phyloP scores from a whole-genome alignment of 768 basidiomycete genomes.

The Rhizopogon salebrosus region DNA sequence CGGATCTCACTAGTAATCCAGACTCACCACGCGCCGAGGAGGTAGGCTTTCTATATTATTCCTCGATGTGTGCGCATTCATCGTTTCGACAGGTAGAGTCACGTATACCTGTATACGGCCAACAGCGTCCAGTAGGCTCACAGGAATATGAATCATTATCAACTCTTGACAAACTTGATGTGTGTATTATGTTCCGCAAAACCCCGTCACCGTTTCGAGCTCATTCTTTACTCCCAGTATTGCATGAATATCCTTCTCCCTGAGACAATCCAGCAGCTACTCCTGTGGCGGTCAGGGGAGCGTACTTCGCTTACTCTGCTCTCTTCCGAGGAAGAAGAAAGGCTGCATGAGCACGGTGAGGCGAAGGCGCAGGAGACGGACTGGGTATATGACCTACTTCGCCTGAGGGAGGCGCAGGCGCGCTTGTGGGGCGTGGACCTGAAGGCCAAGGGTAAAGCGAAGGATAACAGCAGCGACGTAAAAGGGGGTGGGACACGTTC shows the following conservation, averaged over 20 bases:
- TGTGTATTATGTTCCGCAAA: slow-evolving; percentile 19
- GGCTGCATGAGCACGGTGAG: slow-evolving; percentile 45
- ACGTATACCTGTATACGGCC: not conserved
- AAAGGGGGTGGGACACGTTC: slow-evolving; percentile 26
- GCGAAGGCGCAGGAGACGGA: slow-evolving; percentile 49
- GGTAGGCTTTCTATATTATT: not conserved
- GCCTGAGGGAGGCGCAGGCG: slow-evolving; percentile 31
- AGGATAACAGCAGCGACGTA: slow-evolving; percentile 10
- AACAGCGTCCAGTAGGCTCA: slow-evolving; percentile 31
- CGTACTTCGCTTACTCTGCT: slow-evolving; percentile 49
- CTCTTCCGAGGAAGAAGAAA: slow-evolving; percentile 47
- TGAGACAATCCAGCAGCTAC: slow-evolving; percentile 65
- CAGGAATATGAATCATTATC: slow-evolving; percentile 40
- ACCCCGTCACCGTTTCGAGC: slow-evolving; percentile 1
- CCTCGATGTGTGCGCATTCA: not conserved
- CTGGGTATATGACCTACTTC: slow-evolving; percentile 63
- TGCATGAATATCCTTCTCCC: slow-evolving; percentile 68
- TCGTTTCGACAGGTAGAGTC: not conserved
- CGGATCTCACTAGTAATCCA: not conserved
- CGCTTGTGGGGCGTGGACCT: slow-evolving; percentile 32
- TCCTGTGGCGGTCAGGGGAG: slow-evolving; percentile 65
- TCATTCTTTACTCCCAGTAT: slow-evolving; percentile 40
- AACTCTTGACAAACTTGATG: slow-evolving; percentile 47
- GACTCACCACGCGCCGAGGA: not conserved
- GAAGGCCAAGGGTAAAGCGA: slow-evolving; percentile 22